These are phyloP conservation scores for Colletotrichum incanum DNA, from an alignment of 2,329 filamentous ascomycete genomes.

Conservation along the genomic window DNA sequence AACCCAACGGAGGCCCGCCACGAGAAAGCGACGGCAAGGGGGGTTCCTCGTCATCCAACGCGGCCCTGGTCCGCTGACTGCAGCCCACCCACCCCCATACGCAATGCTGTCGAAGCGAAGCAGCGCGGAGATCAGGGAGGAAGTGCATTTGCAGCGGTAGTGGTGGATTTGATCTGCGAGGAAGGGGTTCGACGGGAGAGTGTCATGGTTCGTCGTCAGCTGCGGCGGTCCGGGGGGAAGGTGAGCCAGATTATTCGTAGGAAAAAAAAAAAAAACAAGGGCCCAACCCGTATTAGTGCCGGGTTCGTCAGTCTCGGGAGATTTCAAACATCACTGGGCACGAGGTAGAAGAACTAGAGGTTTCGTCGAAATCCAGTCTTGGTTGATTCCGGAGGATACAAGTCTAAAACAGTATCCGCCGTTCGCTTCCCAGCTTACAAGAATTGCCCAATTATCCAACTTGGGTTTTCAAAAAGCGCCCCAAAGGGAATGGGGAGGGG, in stretches of 20 bases:
- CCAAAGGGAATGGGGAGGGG: neutral
- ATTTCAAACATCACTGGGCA: neutral
- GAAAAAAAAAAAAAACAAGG: neutral
- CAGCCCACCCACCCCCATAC: neutral
- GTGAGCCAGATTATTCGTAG: neutral
- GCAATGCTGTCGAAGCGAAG: neutral
- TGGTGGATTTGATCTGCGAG: neutral
- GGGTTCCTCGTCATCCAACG: neutral
- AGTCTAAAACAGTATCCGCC: neutral
- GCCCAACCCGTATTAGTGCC: neutral
- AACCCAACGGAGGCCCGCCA: slow-evolving; percentile 2
- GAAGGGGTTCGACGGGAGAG: neutral
- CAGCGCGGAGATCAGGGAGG: neutral
- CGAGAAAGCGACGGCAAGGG: neutral
- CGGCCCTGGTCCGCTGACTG: slow-evolving; percentile 4
- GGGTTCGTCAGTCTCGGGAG: neutral
- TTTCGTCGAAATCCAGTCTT: too few species aligned
- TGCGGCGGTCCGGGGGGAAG: neutral
- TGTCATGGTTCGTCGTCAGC: too few species aligned
- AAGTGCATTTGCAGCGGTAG: slow-evolving; percentile 9
- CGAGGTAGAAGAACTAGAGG: neutral
- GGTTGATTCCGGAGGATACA: neutral
- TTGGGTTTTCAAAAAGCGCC: neutral
- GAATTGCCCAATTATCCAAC: neutral
- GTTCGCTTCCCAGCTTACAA: neutral